Percentiles rank a stretch among this genome's conserved stretches.
Conservation (phyloP, 1,284 basidiomycete genomes). For the Ganoderma meredithae region DNA sequence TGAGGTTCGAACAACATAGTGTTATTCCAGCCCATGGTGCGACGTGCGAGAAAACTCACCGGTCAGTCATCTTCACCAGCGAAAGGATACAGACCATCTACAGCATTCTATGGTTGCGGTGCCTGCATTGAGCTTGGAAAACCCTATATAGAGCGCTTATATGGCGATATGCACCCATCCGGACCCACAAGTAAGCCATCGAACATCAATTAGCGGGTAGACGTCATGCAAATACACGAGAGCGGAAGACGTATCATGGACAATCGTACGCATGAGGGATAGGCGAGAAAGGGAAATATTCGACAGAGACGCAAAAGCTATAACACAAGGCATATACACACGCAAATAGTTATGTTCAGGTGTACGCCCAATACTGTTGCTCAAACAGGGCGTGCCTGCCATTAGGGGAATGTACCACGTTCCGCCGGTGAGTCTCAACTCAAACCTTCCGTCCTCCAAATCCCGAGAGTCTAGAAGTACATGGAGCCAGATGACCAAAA, state of each 20-base stretch:
- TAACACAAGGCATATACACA: not conserved
- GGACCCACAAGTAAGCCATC: not conserved
- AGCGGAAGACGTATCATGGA: not conserved
- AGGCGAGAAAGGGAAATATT: not conserved
- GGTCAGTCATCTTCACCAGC: not conserved
- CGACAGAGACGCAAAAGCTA: not conserved
- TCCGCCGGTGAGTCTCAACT: not conserved
- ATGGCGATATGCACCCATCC: not conserved
- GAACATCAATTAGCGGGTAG: not conserved
- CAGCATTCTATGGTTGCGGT: not conserved
- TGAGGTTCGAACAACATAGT: not conserved
- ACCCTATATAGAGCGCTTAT: not conserved
- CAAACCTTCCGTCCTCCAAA: not conserved
- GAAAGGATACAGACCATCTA: not conserved
- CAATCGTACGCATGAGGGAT: not conserved
- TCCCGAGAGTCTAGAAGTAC: not conserved
- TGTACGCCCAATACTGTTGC: not conserved
- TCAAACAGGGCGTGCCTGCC: not conserved
- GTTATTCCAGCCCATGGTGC: not conserved
- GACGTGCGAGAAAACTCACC: not conserved
- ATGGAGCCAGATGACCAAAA: not conserved
- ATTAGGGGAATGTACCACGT: not conserved
- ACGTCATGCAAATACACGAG: not conserved
- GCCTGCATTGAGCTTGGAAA: not conserved
- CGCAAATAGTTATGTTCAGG: not conserved